Evolutionary conservation across 2,329 filamentous ascomycete species (phyloP).

Genomic region (Rutstroemia sp.): DNA sequence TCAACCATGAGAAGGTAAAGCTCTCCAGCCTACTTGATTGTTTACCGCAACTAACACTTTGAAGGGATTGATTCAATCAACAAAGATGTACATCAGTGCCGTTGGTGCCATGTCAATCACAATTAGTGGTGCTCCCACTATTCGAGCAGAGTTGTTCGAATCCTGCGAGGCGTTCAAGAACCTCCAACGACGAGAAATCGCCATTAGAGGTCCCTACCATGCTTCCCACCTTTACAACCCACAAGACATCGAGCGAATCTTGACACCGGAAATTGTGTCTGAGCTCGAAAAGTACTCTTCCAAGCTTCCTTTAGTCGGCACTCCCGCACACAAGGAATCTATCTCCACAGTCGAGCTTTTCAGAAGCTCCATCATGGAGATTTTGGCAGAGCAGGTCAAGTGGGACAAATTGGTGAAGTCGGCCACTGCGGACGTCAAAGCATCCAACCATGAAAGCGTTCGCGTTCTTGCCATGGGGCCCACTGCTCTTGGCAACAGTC

Average conservation of each 20-base stretch:
- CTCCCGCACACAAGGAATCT: constrained; percentile 1
- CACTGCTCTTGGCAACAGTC: constrained; percentile 14
- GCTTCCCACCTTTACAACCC: constrained; percentile 25
- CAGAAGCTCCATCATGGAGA: constrained; percentile 14
- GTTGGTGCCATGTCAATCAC: constrained; percentile 15
- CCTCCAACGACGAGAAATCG: constrained; percentile 15
- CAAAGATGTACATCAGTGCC: constrained; percentile 18
- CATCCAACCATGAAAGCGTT: constrained; percentile 7
- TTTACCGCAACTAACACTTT: not conserved
- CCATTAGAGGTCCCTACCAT: constrained; percentile 26
- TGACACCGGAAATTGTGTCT: constrained; percentile 11
- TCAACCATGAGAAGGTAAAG: constrained; percentile 11
- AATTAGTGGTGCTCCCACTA: constrained; percentile 18
- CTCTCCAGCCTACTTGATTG: not conserved
- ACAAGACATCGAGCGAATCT: constrained; percentile 19
- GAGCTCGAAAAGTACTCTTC: constrained; percentile 8
- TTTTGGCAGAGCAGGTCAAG: constrained; percentile 14
- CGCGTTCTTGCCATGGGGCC: constrained; percentile 19
- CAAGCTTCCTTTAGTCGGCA: constrained; percentile 11
- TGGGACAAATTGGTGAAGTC: constrained; percentile 15
- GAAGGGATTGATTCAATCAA: constrained; percentile 14
- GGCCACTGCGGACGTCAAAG: constrained; percentile 10
- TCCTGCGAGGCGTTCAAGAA: constrained; percentile 8
- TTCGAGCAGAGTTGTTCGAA: constrained; percentile 13
- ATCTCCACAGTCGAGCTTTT: constrained; percentile 13